A percentile compares a stretch with the other conserved stretches of the same genome.
Evolutionary conservation across 2,329 filamentous ascomycete genomes (phyloP).

Genomic region (Capronia coronata): DNA sequence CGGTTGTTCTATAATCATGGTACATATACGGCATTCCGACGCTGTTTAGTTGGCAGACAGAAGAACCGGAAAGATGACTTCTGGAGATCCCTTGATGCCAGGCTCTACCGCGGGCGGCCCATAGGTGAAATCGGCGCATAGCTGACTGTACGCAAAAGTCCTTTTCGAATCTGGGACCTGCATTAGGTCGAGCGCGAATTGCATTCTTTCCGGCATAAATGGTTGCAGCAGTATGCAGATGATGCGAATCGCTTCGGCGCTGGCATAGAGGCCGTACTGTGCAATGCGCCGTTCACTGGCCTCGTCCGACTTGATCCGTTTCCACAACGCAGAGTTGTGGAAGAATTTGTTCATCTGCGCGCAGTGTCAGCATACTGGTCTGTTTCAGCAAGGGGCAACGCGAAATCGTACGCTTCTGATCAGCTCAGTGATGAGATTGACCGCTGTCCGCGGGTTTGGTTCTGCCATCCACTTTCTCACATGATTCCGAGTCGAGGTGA

Average conservation of each 20-base stretch:
- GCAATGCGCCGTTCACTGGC: constrained; percentile 39
- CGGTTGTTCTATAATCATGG: not conserved
- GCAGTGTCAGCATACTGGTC: constrained; percentile 9
- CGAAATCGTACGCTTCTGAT: constrained; percentile 53
- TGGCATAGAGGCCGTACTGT: constrained; percentile 60
- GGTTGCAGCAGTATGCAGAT: constrained; percentile 80
- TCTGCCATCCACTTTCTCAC: constrained; percentile 15
- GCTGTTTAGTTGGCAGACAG: constrained; percentile 14
- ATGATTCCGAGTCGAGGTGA: constrained; percentile 6
- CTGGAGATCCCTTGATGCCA: constrained; percentile 29
- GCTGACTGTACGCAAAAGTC: constrained; percentile 54
- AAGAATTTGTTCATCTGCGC: constrained; percentile 62
- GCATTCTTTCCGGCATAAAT: constrained; percentile 76
- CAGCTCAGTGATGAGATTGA: constrained; percentile 58
- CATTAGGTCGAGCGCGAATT: constrained; percentile 66
- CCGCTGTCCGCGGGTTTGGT: constrained; percentile 58
- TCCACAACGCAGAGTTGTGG: constrained; percentile 63
- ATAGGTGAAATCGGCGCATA: constrained; percentile 63
- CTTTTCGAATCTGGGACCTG: constrained; percentile 61
- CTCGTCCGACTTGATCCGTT: constrained; percentile 34
- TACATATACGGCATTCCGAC: not conserved
- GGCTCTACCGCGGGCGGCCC: constrained; percentile 46
- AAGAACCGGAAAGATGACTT: constrained; percentile 16
- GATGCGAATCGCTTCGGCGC: constrained; percentile 70
- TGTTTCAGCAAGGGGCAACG: not conserved